These are phyloP conservation scores for Pleurozium schreberi DNA, from an alignment of 225 moss, liverwort and hornwort genomes.

Conservation along the genomic window DNA sequence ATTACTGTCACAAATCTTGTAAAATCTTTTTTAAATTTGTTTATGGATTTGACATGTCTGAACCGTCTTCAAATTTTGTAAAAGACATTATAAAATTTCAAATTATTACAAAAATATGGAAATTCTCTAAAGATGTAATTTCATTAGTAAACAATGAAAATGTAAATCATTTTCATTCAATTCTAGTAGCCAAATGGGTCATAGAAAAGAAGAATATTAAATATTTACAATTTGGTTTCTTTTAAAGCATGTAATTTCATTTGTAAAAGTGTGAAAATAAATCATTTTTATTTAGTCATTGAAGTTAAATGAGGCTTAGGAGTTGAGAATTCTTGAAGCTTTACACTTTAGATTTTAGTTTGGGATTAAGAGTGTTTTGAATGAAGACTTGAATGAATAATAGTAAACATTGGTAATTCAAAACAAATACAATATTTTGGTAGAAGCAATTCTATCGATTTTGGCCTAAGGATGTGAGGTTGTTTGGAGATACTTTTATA, in stretches of 20 bases:
- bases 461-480: background rate
- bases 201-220: background rate
- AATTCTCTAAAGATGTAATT: background rate
- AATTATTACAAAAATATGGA: background rate
- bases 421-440: background rate
- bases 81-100: background rate
- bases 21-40: background rate
- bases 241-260: background rate
- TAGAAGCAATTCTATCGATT: background rate
- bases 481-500: background rate
- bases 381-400: background rate
- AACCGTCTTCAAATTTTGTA: background rate
- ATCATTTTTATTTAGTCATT: background rate
- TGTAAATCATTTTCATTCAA: background rate
- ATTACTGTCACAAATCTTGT: rapidly evolving
- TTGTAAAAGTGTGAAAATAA: too few relatives aligned
- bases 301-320: rapidly evolving
- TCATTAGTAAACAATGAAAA: too few relatives aligned
- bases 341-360: background rate
- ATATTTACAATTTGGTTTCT: background rate
- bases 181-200: background rate
- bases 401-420: background rate
- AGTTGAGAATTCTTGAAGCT: background rate
- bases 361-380: background rate
- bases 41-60: background rate